These are phyloP conservation scores for Byssoonygena ceratinophila DNA, from an alignment of 2,329 filamentous ascomycete species.

Conservation along the genomic window DNA sequence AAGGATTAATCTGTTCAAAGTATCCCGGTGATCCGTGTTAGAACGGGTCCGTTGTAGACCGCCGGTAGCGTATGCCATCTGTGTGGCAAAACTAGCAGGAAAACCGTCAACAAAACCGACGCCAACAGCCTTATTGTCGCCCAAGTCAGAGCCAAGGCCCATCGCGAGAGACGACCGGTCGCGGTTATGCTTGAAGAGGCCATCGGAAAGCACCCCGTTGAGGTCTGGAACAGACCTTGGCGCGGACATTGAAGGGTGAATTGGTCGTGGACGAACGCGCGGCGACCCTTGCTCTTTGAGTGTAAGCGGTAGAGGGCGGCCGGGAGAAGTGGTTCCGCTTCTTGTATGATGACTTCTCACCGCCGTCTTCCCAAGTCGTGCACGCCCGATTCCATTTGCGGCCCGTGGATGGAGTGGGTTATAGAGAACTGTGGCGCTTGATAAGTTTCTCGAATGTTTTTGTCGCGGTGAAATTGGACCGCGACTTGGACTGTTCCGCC, in stretches of 20 bases:
- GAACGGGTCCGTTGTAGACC: slow-evolving; percentile 41
- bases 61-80: slow-evolving; percentile 63
- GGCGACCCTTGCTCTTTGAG: neutral
- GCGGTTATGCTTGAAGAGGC: slow-evolving; percentile 27
- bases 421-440: slow-evolving; percentile 74
- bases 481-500: slow-evolving; percentile 28
- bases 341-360: neutral
- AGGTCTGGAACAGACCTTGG: slow-evolving; percentile 49
- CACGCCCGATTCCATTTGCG: slow-evolving; percentile 31
- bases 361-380: neutral
- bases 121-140: slow-evolving; percentile 50
- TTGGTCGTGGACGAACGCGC: slow-evolving; percentile 1
- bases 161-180: slow-evolving; percentile 57
- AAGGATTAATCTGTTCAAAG: slow-evolving; percentile 69
- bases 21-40: slow-evolving; percentile 51
- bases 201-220: slow-evolving; percentile 44
- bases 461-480: slow-evolving; percentile 33
- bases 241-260: slow-evolving; percentile 19
- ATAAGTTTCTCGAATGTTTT: slow-evolving; percentile 61
- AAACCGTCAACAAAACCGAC: slow-evolving; percentile 49
- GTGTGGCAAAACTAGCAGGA: slow-evolving; percentile 68
- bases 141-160: slow-evolving; percentile 63
- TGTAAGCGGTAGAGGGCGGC: neutral
- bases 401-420: slow-evolving; percentile 49
- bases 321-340: slow-evolving; percentile 4